Evolutionary conservation across 2,329 filamentous ascomycete species (phyloP).

Genomic region (Alternaria gaisen): DNA sequence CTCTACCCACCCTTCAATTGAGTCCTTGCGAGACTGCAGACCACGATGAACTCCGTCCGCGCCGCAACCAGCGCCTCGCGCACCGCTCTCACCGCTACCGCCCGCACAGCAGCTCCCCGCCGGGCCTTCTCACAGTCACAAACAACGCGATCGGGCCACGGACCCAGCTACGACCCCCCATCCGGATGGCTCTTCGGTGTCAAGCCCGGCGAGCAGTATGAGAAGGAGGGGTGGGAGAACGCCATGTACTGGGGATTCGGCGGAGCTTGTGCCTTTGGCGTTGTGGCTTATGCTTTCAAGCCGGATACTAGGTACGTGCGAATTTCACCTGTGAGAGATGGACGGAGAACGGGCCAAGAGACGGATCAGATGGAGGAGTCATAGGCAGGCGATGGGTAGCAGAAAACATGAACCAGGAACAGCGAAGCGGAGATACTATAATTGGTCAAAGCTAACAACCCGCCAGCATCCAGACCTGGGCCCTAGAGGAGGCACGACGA

Average conservation of each 20-base stretch:
- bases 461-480: conserved; percentile 96
- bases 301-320: conserved; percentile 93
- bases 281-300: conserved; percentile 91
- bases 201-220: conserved; percentile 92
- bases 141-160: conserved; percentile 57
- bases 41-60: conserved; percentile 40
- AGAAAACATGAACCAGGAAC: background rate
- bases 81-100: conserved; percentile 30
- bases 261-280: conserved; percentile 76
- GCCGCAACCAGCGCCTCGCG: conserved; percentile 34
- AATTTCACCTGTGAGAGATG: background rate
- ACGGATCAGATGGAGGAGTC: background rate
- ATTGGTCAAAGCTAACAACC: conserved; percentile 25
- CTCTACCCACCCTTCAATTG: background rate
- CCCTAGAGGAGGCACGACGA: conserved; percentile 93
- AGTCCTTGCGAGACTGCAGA: background rate
- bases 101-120: conserved; percentile 17
- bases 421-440: background rate
- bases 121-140: conserved; percentile 38
- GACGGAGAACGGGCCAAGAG: background rate
- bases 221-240: conserved; percentile 96
- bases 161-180: conserved; percentile 86
- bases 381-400: background rate
- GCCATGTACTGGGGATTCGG: conserved; percentile 86
- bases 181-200: conserved; percentile 92